Percentiles rank a stretch among this genome's conserved stretches.
phyloP scores from a whole-genome alignment of 2,329 filamentous ascomycete genomes.

The Hypoxylon sp. region DNA sequence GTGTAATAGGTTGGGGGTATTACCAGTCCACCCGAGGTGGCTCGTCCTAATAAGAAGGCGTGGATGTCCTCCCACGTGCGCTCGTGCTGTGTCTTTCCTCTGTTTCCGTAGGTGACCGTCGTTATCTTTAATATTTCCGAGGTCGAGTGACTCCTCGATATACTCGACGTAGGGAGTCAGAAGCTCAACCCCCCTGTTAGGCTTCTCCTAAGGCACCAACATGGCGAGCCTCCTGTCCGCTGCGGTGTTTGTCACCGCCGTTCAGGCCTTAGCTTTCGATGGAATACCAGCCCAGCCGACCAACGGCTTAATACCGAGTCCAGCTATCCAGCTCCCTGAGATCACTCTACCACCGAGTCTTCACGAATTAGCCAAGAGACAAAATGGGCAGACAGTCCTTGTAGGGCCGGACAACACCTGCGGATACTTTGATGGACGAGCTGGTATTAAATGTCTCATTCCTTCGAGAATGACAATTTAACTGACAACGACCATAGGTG shows the following conservation, averaged over 20 bases:
- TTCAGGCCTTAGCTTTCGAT: conserved; percentile 56
- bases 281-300: conserved; percentile 56
- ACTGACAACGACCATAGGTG: conserved; percentile 51
- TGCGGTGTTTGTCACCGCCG: conserved; percentile 54
- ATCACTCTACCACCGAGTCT: conserved; percentile 60
- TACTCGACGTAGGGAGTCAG: conserved; percentile 26
- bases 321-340: conserved; percentile 57
- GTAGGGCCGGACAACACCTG: conserved; percentile 66
- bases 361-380: conserved; percentile 55
- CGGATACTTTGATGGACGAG: conserved; percentile 62
- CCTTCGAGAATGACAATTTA: neutral
- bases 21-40: conserved; percentile 10
- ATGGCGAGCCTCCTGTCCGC: conserved; percentile 51
- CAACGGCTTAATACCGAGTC: conserved; percentile 51
- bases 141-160: conserved; percentile 22
- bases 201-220: conserved; percentile 23
- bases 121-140: conserved; percentile 22
- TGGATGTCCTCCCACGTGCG: conserved; percentile 22
- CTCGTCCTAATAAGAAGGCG: conserved; percentile 39
- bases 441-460: conserved; percentile 50
- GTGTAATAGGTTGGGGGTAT: conserved; percentile 13
- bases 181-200: conserved; percentile 5
- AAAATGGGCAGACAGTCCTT: conserved; percentile 57
- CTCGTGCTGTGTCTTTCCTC: conserved; percentile 24
- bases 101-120: conserved; percentile 25